Evolutionary conservation across 2,329 filamentous ascomycete genomes (phyloP).

Genomic region (Botrytis tulipae): DNA sequence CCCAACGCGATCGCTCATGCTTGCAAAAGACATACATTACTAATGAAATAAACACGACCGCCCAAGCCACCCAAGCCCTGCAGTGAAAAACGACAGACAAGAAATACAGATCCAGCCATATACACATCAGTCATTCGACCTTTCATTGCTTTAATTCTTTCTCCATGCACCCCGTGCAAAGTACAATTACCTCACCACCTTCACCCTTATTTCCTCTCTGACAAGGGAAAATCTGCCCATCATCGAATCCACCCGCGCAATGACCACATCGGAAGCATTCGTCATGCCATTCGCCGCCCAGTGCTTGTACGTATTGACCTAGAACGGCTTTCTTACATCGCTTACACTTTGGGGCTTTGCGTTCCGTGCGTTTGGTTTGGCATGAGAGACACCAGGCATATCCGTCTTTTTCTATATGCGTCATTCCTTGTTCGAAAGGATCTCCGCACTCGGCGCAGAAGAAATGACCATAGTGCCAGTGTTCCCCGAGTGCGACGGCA

Average conservation of each 20-base stretch:
- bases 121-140: conserved; percentile 1
- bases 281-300: conserved; percentile 92
- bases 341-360: conserved; percentile 82
- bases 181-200: conserved; percentile 50
- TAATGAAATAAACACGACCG: background rate
- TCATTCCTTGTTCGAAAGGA: conserved; percentile 73
- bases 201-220: conserved; percentile 44
- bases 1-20: conserved; percentile 6
- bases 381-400: conserved; percentile 96
- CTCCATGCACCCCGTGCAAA: conserved; percentile 61
- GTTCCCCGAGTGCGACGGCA: conserved; percentile 86
- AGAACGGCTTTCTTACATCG: conserved; percentile 82
- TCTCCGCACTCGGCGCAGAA: conserved; percentile 99
- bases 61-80: background rate
- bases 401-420: conserved; percentile 88
- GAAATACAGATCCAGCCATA: background rate
- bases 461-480: conserved; percentile 97
- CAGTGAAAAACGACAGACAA: conserved; percentile 6
- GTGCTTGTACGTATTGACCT: conserved; percentile 83
- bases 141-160: conserved; percentile 53
- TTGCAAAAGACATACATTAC: background rate
- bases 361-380: conserved; percentile 87
- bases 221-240: conserved; percentile 61
- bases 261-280: conserved; percentile 80
- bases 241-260: conserved; percentile 59